Evolutionary conservation across 371 early-diverging fungal species (phyloP), one percentile per base, ranked within the genome.

Genomic region (Chytridium lagenaria): DNA sequence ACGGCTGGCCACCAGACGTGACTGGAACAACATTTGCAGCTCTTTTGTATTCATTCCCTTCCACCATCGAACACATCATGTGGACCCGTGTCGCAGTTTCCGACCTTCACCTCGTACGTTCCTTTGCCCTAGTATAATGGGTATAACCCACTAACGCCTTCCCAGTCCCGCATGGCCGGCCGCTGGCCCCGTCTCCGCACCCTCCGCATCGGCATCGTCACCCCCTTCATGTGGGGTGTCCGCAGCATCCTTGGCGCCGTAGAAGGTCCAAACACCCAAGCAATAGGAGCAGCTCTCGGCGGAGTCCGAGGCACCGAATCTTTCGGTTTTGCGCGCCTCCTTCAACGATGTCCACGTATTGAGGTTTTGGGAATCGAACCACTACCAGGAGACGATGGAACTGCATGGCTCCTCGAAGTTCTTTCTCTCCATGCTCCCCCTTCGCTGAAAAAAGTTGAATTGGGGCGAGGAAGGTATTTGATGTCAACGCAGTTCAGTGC

Each of bases 331-430:
- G 57, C 57, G 5, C 19, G 28, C 30, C 38, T 51, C 3, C 44
- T 61, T 0, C 1, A 30, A 50, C 39, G 44, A 31, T 59, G 57
- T 12, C 38, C 71, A 3, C 38, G 61, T 10, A 22, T 71, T 1
- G 36, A 37, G n/a, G 30, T 30, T 36, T 30, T 71, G 12, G 44
- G 26, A 19, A 64, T 71, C 50, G 63, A 71, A 36, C 71, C 71
- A 0, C 71, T 71, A 16, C 71, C 71, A 22, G 71, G 71, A 38
- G 71, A 64, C 65, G 71, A 71, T 33, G 71, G 71, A 22, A 71
- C 71, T 1, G 26, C 44, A 0, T 61, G 61, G 31, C 65, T 71
- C 22, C 71, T 71, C 1, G 37, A 71, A 50, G 50, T 71, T 30
- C 50, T 71, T 19, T 61, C 71, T 7, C n/a, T 34, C 2, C 37